These are phyloP conservation scores for Dalbergia cultrata DNA, from an alignment of 306 rosid species.

Conservation along the genomic window DNA sequence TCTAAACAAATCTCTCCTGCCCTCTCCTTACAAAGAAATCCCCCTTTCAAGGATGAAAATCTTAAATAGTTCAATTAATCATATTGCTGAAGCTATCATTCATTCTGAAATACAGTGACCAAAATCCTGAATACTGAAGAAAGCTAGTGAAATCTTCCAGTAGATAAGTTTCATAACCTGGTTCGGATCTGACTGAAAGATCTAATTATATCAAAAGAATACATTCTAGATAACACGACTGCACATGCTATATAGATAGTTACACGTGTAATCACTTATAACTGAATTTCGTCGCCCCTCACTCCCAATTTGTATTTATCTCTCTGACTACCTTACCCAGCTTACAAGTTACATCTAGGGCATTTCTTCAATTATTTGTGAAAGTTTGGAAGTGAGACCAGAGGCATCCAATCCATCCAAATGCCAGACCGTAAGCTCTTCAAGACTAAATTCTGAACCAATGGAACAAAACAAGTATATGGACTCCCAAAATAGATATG, in stretches of 20 bases:
- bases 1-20: not conserved
- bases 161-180: not conserved
- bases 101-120: not conserved
- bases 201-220: not conserved
- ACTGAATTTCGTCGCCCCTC: not conserved
- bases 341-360: not conserved
- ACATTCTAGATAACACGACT: not conserved
- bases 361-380: constrained; percentile 6
- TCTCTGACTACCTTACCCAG: constrained; percentile 8
- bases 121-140: constrained; percentile 15
- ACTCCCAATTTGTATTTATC: not conserved
- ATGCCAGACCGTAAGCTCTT: constrained; percentile 17
- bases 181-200: constrained; percentile 13
- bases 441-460: constrained; percentile 25
- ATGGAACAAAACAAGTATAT: constrained; percentile 29
- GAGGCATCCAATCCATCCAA: constrained; percentile 9
- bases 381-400: not conserved
- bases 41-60: constrained; percentile 4
- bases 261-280: not conserved
- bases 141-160: not conserved
- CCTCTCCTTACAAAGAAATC: constrained; percentile 6
- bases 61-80: constrained; percentile 22
- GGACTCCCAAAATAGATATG: constrained; percentile 3
- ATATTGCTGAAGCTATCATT: not conserved
- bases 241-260: not conserved